phyloP scores from a whole-genome alignment of 768 basidiomycete genomes.

The Lactarius sanguifluus region DNA sequence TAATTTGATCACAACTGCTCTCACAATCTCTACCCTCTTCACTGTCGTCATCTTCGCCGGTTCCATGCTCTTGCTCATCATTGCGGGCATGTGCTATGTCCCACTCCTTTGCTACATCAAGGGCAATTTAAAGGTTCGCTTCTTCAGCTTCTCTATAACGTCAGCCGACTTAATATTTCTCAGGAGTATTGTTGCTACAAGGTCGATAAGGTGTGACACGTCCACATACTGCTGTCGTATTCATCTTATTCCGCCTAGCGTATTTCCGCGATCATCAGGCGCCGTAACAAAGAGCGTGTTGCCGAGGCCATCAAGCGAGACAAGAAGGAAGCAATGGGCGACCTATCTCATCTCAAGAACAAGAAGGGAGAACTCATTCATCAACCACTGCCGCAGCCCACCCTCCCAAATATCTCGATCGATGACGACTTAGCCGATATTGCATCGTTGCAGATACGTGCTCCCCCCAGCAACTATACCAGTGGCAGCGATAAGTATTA shows the following conservation, averaged over 20 bases:
- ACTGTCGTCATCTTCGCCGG: conserved; percentile 87
- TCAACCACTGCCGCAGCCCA: conserved; percentile 89
- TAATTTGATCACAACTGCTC: conserved; percentile 65
- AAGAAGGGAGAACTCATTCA: conserved; percentile 83
- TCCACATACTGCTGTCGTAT: conserved; percentile 8
- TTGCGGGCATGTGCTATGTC: conserved; percentile 86
- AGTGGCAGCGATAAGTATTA: conserved; percentile 49
- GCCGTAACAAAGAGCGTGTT: conserved; percentile 82
- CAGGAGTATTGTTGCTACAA: conserved; percentile 99
- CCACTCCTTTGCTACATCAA: conserved; percentile 95
- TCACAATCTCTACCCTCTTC: conserved; percentile 88
- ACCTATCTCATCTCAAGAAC: conserved; percentile 88
- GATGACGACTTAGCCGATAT: conserved; percentile 70
- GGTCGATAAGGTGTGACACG: conserved; percentile 80
- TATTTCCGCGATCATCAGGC: conserved; percentile 90
- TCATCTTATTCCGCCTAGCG: conserved; percentile 51
- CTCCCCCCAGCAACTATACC: conserved; percentile 54
- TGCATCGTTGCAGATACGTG: conserved; percentile 54
- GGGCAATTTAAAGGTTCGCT: conserved; percentile 87
- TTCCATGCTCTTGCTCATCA: conserved; percentile 74
- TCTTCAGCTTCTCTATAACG: conserved; percentile 2
- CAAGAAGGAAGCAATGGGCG: conserved; percentile 88
- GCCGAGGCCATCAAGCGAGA: conserved; percentile 78
- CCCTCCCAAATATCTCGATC: conserved; percentile 87
- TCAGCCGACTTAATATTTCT: conserved; percentile 17